These are phyloP conservation scores for Miscanthus lutarioriparius DNA, from an alignment of 176 grass and related monocot species.

Conservation along the genomic window DNA sequence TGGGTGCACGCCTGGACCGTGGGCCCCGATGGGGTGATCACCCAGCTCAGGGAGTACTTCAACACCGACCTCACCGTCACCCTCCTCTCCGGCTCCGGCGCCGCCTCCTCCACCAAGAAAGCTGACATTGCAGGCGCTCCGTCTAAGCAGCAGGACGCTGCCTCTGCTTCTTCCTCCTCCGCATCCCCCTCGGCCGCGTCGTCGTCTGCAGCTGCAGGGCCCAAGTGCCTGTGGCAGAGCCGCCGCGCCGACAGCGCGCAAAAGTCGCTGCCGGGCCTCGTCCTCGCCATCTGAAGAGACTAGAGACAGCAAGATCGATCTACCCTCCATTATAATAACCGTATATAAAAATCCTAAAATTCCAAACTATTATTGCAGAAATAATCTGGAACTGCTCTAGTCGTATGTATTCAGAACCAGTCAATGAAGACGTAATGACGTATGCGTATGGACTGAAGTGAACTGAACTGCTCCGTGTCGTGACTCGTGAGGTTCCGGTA, in stretches of 20 bases:
- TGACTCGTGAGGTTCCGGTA: neutral
- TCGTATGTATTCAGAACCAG: neutral
- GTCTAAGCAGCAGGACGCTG: neutral
- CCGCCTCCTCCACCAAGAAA: neutral
- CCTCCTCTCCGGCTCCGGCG: constrained; percentile 17
- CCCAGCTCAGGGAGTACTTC: constrained; percentile 27
- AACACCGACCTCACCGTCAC: constrained; percentile 27
- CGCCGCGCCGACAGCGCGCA: constrained; percentile 16
- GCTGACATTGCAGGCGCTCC: neutral
- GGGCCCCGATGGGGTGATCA: neutral
- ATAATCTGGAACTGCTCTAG: neutral
- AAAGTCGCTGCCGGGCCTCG: constrained; percentile 18
- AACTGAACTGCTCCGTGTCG: neutral
- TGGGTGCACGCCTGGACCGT: constrained; percentile 25
- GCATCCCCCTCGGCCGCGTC: no score
- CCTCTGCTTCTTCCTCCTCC: neutral
- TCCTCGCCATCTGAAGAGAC: constrained; percentile 12
- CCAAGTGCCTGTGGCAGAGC: constrained; percentile 12
- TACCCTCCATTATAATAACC: neutral
- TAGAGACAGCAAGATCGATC: neutral
- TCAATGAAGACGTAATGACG: neutral
- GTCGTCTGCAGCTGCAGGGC: no score
- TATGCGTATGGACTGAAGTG: neutral
- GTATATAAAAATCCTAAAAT: neutral
- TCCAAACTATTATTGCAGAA: neutral